Conservation (phyloP, 495 filamentous ascomycete species). For the Chaetomium fimeti region DNA sequence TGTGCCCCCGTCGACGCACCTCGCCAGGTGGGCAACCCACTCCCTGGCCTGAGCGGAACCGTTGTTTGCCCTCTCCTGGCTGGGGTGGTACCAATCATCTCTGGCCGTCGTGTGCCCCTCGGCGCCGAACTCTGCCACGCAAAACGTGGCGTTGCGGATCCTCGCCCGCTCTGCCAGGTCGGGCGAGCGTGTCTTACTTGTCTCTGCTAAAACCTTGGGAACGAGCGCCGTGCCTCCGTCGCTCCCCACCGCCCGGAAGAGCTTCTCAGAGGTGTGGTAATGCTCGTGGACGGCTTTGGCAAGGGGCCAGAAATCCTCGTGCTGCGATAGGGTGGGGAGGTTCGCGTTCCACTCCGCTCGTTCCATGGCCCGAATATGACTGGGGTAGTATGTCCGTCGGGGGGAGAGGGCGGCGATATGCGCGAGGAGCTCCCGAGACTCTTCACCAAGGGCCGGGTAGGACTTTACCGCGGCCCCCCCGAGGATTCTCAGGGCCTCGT, state of each 20-base stretch:
- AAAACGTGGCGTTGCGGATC: slow-evolving; percentile 51
- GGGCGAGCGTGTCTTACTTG: not conserved
- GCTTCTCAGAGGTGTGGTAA: not conserved
- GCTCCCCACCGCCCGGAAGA: not conserved
- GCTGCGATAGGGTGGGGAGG: slow-evolving; percentile 51
- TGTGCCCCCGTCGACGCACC: not conserved
- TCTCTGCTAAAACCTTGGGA: not conserved
- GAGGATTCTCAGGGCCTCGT: slow-evolving; percentile 56
- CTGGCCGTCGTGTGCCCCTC: slow-evolving; percentile 43
- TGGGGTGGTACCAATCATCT: slow-evolving; percentile 4
- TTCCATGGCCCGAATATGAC: slow-evolving; percentile 31
- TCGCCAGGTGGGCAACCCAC: not conserved
- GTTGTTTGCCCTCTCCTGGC: not conserved
- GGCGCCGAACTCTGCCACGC: slow-evolving; percentile 52
- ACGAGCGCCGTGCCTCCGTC: not conserved
- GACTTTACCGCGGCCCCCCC: slow-evolving; percentile 50
- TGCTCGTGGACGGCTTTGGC: slow-evolving; percentile 5
- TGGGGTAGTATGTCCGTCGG: slow-evolving; percentile 36
- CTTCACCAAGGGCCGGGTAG: slow-evolving; percentile 43
- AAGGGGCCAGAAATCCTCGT: slow-evolving; percentile 44
- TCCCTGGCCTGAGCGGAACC: slow-evolving; percentile 9
- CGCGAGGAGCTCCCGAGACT: slow-evolving; percentile 44
- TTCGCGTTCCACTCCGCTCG: slow-evolving; percentile 25
- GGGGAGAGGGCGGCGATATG: slow-evolving; percentile 55
- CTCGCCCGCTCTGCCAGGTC: slow-evolving; percentile 42